Base-by-base conservation (phyloP, 768 basidiomycete genomes). In the Pleurotus tuber-regium region DNA sequence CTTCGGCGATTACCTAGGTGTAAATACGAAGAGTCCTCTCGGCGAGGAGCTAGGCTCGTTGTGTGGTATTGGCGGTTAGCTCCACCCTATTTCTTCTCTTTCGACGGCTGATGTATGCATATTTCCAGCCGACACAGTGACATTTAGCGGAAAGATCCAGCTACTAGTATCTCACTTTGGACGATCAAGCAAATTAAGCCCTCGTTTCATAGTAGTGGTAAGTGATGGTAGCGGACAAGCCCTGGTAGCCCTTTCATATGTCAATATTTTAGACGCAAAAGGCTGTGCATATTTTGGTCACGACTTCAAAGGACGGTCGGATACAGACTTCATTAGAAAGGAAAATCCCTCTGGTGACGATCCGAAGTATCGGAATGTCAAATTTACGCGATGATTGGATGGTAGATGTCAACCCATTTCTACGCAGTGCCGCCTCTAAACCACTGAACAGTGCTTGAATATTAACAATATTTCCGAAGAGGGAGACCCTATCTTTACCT, bases 301-400 rank as follows among this genome's bases (percentile, higher is more conserved):
- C 77, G 7, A 77, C 73, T 1, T 66, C 69, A 10, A 85, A 84
- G 56, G 82, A 87, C 51, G 92, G 90, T 5, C 70, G 70, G 11
- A 65, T 73, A 1, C 70, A 76, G 26, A 86, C 74, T 4, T 69
- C 71, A 24, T 65, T 92, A 41, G 95, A 99, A 54, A 81, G 96
- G 55, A 98, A 93, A 72, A 87, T 98, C 47, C 85, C 89, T 19
- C 71, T 99, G 10, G 78, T 90, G 8, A 93, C 89, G 4, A 96
- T 98, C 66, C 87, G 85, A 64, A 83, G 80, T 52, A 83, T 99
- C 46, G 83, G 83, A 1, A 77, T 98, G 80, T 94, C 96, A 9
- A 93, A 78, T 66, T 70, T 98, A 21, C 77, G 91, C 43, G 97
- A 99, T 57, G 97, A 98, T 64, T 99, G 95, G 90, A 77, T 98